phyloP scores from a whole-genome alignment of 2,329 filamentous ascomycete species.

The Botrytis tulipae region DNA sequence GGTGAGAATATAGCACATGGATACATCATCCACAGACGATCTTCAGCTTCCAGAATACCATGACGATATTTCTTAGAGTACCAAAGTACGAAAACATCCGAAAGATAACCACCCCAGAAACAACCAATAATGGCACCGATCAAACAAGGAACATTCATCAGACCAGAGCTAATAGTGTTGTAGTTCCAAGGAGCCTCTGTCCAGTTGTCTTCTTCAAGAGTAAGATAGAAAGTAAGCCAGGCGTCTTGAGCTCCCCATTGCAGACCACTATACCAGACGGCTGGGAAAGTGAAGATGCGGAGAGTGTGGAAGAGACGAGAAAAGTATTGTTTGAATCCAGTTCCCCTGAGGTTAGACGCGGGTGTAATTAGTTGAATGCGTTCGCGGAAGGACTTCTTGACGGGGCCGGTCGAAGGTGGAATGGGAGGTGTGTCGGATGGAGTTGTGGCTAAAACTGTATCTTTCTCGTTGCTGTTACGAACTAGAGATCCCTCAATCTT shows the following conservation, averaged over 20 bases:
- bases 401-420: neutral
- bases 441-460: slow-evolving; percentile 17
- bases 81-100: slow-evolving; percentile 55
- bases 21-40: slow-evolving; percentile 40
- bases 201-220: slow-evolving; percentile 57
- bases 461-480: slow-evolving; percentile 23
- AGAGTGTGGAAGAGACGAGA: slow-evolving; percentile 53
- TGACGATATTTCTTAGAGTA: slow-evolving; percentile 34
- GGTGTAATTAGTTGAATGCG: slow-evolving; percentile 56
- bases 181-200: slow-evolving; percentile 55
- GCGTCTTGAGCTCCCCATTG: slow-evolving; percentile 61
- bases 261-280: slow-evolving; percentile 55
- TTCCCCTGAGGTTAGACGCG: slow-evolving; percentile 52
- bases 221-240: slow-evolving; percentile 59
- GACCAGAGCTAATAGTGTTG: slow-evolving; percentile 50
- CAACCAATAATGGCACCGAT: slow-evolving; percentile 56
- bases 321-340: slow-evolving; percentile 54
- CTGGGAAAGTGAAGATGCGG: slow-evolving; percentile 56
- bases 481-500: neutral
- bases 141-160: slow-evolving; percentile 57
- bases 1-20: slow-evolving; percentile 40
- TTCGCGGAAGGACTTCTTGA: slow-evolving; percentile 51
- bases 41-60: slow-evolving; percentile 43
- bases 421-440: slow-evolving; percentile 21
- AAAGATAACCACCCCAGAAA: slow-evolving; percentile 56